Evolutionary conservation across 108 stramenopile genomes (phyloP), one percentile per base, ranked within the genome.

Genomic region (Pseudonitzschia multiseries): DNA sequence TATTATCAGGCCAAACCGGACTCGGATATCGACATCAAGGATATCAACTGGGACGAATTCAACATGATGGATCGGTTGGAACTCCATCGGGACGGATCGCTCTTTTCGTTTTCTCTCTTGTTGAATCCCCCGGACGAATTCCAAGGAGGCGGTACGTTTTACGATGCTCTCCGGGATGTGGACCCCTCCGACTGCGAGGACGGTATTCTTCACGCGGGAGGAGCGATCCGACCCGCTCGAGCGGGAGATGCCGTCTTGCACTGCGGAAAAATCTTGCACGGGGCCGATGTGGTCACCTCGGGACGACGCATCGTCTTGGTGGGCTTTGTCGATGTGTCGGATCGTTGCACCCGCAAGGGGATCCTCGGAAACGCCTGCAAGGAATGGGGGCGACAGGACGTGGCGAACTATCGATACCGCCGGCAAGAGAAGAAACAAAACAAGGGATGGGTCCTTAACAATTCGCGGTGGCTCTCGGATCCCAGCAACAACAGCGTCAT

Each of bases 311-410:
- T 85, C 14, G 87, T 89, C 2, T 65, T 92, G 67, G 88, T 89
- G 40, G 90, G 86, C 0, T 92, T 92, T 76, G 82, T 92, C 8
- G 86, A 88, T 69, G 87, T 92, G 4, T 81, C 82, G 27, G 76
- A 83, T 56, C 72, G 85, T 28, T 79, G 80, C 59, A 41, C 65
- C 2, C 84, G 84, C 66, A 41, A 69, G 24, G 88, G 86, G 28
- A 80, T 67, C 26, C 61, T 89, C 60, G 65, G 61, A 17, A 41
- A 68, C 15, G 88, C 91, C 0, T 81, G 86, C 36, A 83, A 74
- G 44, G 87, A 89, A 46, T 92, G 74, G 73, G 91, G 91, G 33
- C 69, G 91, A 32, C 88, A 87, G 82, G 91, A 92, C 75, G 88
- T 89, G 13, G 81, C 86, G 5, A 48, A 24, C 18, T 65, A 56